Base-by-base conservation (phyloP, 139 green algal species). In the Chlamydomonas eustigma region DNA sequence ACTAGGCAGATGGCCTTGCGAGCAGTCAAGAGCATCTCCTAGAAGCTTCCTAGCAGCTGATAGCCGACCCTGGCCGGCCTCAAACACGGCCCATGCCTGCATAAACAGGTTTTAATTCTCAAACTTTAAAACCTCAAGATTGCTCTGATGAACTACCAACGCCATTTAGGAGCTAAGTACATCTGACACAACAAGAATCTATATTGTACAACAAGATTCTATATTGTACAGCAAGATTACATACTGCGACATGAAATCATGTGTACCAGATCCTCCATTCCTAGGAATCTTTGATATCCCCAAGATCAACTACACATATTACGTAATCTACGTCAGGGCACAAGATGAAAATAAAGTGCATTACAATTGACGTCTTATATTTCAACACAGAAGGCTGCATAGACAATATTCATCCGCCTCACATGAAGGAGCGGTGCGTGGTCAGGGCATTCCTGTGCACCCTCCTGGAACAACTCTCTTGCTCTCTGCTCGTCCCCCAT, bases 51-150 rank as follows among this genome's bases (percentile, higher is more conserved):
- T 72, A 0, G 86, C 83, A 2, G 64, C 66, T 4, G 72, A 50
- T 6, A 78, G 50, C 67, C 85, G 83, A 4, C 84, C 82, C 31
- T 83, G 78, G 50, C 81, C 32, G 6, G 74, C 65, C 82, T 88
- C 84, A 36, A 92, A 74, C 50, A 77, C 39, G 35, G 86, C 88
- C 77, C 88, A 87, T 1, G 82, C 76, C 82, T 92, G 88, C n/a
- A 52, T 5, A 76, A 64, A 18, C 37, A 71, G 37, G 39, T n/a
- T n/a, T n/a, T n/a, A n/a, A n/a, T n/a, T n/a, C n/a, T n/a, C n/a
- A n/a, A n/a, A n/a, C n/a, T n/a, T n/a, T n/a, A n/a, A n/a, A n/a
- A n/a, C n/a, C n/a, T n/a, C n/a, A n/a, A 79, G 30, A 69, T 5
- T n/a, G 12, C 44, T 71, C 71, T 44, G 12, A 28, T 0, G 50